Evolutionary conservation across 2,329 filamentous ascomycete species (phyloP), one percentile per base, ranked within the genome.

Genomic region (Talaromyces sp.): DNA sequence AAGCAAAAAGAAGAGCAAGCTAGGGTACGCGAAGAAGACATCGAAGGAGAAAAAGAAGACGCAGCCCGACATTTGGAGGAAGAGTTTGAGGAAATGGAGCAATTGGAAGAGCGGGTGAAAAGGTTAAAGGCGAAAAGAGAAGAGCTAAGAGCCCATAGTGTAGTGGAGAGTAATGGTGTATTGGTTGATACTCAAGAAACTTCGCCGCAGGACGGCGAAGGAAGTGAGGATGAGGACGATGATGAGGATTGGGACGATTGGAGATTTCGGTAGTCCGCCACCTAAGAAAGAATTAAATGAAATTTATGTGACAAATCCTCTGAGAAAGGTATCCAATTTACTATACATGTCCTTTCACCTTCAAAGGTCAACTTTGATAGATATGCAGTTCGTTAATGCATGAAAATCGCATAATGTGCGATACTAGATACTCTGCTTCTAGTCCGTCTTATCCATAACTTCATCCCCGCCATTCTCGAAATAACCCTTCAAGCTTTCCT

Each of bases 31-130:
- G 85, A 88, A 62, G 82, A 82, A 1, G 82, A 85, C 49, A 80
- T 79, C 1, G 87, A 90, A 64, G 89, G 88, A 45, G 90, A 93
- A 73, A 86, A 86, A 64, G 91, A 95, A 74, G 91, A 95, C 71
- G 91, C 91, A 1, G 86, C 85, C 49, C 84, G 89, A 25, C 87
- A 89, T 35, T 78, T 93, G 64, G 89, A 92, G 76, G 86, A 89
- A 47, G 91, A 94, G 75, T 90, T 94, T 69, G 90, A 92, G 65
- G 89, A 93, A 73, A 94, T 94, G 91, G 89, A 90, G 73, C 86
- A 88, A 72, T 83, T 94, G 54, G 91, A 94, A 75, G 86, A 86
- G 61, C 85, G 90, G 7, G 89, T 94, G 13, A 82, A 83, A 66
- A 84, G 82, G 67, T 77, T 94, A 62, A 89, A 90, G 73, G 87